Conservation (phyloP, 2,329 filamentous ascomycete genomes). For the Exophiala mesophila region DNA sequence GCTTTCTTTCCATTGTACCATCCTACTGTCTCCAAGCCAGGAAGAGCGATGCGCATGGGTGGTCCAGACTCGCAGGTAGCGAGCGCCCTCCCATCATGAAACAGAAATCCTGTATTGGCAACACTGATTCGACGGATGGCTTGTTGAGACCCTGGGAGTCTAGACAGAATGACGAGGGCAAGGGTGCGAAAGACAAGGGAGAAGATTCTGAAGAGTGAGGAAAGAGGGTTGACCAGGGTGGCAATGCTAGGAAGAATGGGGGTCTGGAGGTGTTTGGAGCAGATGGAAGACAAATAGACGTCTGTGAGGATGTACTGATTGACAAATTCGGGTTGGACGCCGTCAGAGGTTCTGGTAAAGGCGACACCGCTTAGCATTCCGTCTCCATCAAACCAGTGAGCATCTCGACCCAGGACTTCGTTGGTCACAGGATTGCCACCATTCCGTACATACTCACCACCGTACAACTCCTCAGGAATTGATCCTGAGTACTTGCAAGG, state of each 20-base stretch:
- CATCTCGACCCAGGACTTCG: slow-evolving; percentile 55
- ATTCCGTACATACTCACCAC: slow-evolving; percentile 68
- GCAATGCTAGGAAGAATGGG: slow-evolving; percentile 65
- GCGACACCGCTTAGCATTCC: slow-evolving; percentile 67
- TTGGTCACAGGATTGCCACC: slow-evolving; percentile 64
- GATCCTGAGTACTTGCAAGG: slow-evolving; percentile 53
- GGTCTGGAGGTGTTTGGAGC: slow-evolving; percentile 43
- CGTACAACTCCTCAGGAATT: slow-evolving; percentile 61
- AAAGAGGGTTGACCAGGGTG: slow-evolving; percentile 58
- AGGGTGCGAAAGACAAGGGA: slow-evolving; percentile 54
- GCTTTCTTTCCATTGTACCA: slow-evolving; percentile 61
- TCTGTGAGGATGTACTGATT: slow-evolving; percentile 68
- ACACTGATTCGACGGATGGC: slow-evolving; percentile 65
- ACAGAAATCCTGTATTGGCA: slow-evolving; percentile 62
- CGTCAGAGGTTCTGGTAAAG: slow-evolving; percentile 46
- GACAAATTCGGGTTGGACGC: slow-evolving; percentile 58
- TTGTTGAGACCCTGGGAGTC: slow-evolving; percentile 52
- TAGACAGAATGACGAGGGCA: slow-evolving; percentile 53
- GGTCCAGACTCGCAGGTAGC: slow-evolving; percentile 69
- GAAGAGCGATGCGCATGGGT: slow-evolving; percentile 61
- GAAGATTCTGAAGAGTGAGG: slow-evolving; percentile 48
- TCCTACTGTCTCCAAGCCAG: slow-evolving; percentile 61
- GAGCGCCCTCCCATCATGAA: slow-evolving; percentile 63
- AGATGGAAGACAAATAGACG: slow-evolving; percentile 53
- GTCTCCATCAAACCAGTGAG: slow-evolving; percentile 72